Conservation (phyloP, 495 filamentous ascomycete species). For the Terfezia claveryi region DNA sequence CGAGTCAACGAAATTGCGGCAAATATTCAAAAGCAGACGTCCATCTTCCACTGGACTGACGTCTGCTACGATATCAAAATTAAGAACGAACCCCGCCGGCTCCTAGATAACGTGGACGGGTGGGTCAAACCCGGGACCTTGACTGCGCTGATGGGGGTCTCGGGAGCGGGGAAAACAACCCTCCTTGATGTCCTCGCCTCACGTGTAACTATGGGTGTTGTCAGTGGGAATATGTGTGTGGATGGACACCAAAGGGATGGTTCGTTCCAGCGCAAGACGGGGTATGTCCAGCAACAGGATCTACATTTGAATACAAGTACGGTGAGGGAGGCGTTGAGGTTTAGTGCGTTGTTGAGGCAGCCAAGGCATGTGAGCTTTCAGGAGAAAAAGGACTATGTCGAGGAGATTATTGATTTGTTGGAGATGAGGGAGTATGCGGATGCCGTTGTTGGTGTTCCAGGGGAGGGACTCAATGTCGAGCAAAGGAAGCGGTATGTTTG, state of each 20-base stretch:
- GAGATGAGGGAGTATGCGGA: conserved; percentile 78
- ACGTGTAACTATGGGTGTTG: conserved; percentile 38
- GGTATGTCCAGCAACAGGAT: conserved; percentile 93
- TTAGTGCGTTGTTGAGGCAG: conserved; percentile 68
- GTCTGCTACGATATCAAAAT: conserved; percentile 32
- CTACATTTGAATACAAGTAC: conserved; percentile 70
- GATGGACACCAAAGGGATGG: conserved; percentile 41
- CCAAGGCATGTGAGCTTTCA: conserved; percentile 40
- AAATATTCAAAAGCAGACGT: conserved; percentile 38
- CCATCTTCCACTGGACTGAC: conserved; percentile 50
- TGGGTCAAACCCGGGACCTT: conserved; percentile 64
- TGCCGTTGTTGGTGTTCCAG: conserved; percentile 67
- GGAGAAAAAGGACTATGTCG: conserved; percentile 71
- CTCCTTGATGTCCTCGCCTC: conserved; percentile 36
- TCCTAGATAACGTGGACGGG: conserved; percentile 50
- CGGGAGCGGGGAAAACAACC: conserved; percentile 40
- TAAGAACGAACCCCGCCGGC: conserved; percentile 34
- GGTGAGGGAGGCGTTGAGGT: conserved; percentile 64
- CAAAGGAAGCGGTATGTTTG: conserved; percentile 43
- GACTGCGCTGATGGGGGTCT: conserved; percentile 52
- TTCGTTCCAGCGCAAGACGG: conserved; percentile 81
- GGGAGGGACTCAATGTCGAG: conserved; percentile 82
- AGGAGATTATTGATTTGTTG: conserved; percentile 74
- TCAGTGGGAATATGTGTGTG: conserved; percentile 37
- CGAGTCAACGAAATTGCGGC: conserved; percentile 26